phyloP scores from a whole-genome alignment of 2,329 filamentous ascomycete species.

The Colletotrichum tamarilloi region DNA sequence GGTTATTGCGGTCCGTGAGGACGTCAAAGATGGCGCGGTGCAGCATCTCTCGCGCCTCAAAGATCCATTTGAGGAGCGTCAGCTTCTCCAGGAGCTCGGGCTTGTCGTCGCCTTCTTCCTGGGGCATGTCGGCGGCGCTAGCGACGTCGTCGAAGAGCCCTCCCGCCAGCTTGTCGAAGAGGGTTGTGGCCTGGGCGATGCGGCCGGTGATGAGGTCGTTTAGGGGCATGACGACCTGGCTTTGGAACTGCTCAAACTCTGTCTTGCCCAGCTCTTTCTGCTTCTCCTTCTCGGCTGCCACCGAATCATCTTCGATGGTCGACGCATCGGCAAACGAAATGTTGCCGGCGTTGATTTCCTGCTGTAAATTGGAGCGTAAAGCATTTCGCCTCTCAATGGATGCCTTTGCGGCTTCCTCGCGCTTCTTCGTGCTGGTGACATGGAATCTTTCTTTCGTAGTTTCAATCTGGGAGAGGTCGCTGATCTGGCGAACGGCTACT shows the following conservation, averaged over 20 bases:
- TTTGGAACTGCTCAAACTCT: slow-evolving; percentile 88
- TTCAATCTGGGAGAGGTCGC: slow-evolving; percentile 78
- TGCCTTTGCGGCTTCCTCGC: slow-evolving; percentile 64
- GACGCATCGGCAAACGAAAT: slow-evolving; percentile 88
- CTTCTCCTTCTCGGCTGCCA: slow-evolving; percentile 74
- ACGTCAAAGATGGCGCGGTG: slow-evolving; percentile 89
- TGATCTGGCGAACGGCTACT: slow-evolving; percentile 77
- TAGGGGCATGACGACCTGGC: slow-evolving; percentile 83
- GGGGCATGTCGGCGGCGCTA: slow-evolving; percentile 81
- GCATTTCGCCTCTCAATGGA: slow-evolving; percentile 67
- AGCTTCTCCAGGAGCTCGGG: slow-evolving; percentile 95
- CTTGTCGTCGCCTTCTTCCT: slow-evolving; percentile 95
- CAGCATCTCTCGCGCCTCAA: slow-evolving; percentile 89
- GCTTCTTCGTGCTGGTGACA: slow-evolving; percentile 66
- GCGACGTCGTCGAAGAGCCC: slow-evolving; percentile 75
- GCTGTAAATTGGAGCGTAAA: slow-evolving; percentile 80
- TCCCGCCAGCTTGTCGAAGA: slow-evolving; percentile 81
- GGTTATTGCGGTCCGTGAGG: slow-evolving; percentile 84
- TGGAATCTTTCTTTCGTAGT: slow-evolving; percentile 73
- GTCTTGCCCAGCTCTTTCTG: slow-evolving; percentile 80
- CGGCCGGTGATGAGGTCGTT: slow-evolving; percentile 83
- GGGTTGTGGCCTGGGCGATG: slow-evolving; percentile 77
- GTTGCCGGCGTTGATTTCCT: slow-evolving; percentile 80
- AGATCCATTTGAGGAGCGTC: slow-evolving; percentile 95
- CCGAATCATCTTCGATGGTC: slow-evolving; percentile 80